phyloP scores from a whole-genome alignment of 768 basidiomycete species.

The Rhizopogon rudus region DNA sequence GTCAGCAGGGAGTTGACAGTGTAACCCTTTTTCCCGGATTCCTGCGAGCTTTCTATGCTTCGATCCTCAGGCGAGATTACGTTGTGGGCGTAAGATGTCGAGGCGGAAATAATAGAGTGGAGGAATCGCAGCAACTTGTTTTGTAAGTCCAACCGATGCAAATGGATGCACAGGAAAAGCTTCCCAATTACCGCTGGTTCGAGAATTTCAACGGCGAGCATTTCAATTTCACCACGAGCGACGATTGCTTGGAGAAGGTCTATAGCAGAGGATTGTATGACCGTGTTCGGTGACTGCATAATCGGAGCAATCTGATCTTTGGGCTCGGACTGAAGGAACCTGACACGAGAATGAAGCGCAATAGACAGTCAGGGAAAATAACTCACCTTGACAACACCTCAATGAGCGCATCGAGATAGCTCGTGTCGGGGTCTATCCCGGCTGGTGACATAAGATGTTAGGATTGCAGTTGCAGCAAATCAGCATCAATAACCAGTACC shows the following conservation, averaged over 20 bases:
- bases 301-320: constrained; percentile 36
- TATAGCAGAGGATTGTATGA: constrained; percentile 68
- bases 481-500: constrained; percentile 32
- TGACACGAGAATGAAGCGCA: constrained; percentile 21
- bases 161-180: constrained; percentile 70
- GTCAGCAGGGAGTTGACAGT: constrained; percentile 68
- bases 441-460: constrained; percentile 12
- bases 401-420: constrained; percentile 74
- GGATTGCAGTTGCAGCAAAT: constrained; percentile 2
- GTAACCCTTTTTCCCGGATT: constrained; percentile 31
- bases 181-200: constrained; percentile 72
- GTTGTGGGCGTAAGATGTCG: constrained; percentile 32
- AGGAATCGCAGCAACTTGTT: constrained; percentile 91
- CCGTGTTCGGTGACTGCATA: constrained; percentile 58
- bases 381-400: constrained; percentile 69
- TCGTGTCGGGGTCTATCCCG: constrained; percentile 48
- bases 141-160: constrained; percentile 73
- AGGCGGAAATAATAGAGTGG: constrained; percentile 76
- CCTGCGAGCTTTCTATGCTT: constrained; percentile 29
- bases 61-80: constrained; percentile 28
- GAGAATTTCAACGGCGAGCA: constrained; percentile 51
- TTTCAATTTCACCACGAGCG: constrained; percentile 75
- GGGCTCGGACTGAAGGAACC: constrained; percentile 79
- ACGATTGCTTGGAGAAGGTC: constrained; percentile 83
- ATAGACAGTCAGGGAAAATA: not conserved